phyloP scores from a whole-genome alignment of 176 grass and related monocot genomes.

The Saccharum officinarum region DNA sequence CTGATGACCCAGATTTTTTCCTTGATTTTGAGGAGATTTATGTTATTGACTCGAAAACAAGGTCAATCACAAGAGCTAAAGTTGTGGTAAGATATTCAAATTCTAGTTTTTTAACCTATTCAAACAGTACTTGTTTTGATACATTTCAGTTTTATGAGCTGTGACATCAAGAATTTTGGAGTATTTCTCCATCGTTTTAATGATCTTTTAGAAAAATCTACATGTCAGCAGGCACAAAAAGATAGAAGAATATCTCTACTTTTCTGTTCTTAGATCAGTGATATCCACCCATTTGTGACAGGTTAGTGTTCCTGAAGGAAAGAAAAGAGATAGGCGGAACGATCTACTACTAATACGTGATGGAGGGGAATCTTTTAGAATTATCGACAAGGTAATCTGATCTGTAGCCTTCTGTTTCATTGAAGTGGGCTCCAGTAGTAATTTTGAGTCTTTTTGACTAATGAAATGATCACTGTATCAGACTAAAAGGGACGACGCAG shows the following conservation, averaged over 20 bases:
- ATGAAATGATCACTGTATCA: slow-evolving; percentile 14
- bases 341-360: slow-evolving; percentile 80
- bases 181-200: neutral
- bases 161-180: neutral
- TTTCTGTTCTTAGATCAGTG: neutral
- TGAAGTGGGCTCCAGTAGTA: neutral
- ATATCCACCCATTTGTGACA: slow-evolving; percentile 35
- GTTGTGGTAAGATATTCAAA: slow-evolving; percentile 65
- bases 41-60: slow-evolving; percentile 93
- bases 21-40: slow-evolving; percentile 99
- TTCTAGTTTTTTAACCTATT: neutral
- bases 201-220: neutral
- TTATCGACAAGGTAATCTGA: slow-evolving; percentile 62
- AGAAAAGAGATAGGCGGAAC: slow-evolving; percentile 68
- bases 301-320: slow-evolving; percentile 79
- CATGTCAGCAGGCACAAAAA: neutral
- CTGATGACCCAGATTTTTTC: slow-evolving; percentile 68
- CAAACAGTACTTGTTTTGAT: neutral
- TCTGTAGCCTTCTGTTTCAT: neutral
- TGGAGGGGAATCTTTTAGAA: slow-evolving; percentile 73
- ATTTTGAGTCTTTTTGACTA: neutral
- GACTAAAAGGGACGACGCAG: slow-evolving; percentile 63
- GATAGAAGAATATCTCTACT: neutral
- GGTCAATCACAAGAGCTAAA: slow-evolving; percentile 83
- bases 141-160: neutral